These are phyloP conservation scores for Phytophthora capsici DNA, from an alignment of 352 stramenopile species.

Conservation along the genomic window DNA sequence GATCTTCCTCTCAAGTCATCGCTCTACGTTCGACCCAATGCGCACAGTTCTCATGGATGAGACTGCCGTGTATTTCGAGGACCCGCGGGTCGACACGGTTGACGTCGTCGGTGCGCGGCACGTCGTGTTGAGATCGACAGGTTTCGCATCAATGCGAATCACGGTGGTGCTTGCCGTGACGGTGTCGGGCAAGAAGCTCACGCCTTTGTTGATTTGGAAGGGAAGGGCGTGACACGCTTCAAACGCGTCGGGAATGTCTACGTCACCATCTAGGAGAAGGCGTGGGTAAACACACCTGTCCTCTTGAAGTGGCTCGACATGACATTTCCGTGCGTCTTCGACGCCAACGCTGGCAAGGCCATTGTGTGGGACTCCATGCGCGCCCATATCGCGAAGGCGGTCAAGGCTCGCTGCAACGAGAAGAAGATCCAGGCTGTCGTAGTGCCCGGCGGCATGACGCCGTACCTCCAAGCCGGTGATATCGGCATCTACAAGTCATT, in stretches of 20 bases:
- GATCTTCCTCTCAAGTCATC: no score
- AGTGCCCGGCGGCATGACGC: not conserved
- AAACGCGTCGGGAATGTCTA: no score
- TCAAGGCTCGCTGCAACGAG: not conserved
- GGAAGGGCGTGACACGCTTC: not conserved
- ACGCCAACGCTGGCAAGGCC: not conserved
- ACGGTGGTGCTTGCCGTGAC: not conserved
- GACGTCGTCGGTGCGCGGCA: not conserved
- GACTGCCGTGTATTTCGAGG: not conserved
- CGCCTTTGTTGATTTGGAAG: not conserved
- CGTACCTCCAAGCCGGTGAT: no score
- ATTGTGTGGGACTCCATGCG: not conserved
- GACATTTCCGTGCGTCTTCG: not conserved
- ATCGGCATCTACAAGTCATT: not conserved
- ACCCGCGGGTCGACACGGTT: not conserved
- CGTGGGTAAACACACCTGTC: not conserved
- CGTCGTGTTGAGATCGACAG: not conserved
- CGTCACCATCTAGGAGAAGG: not conserved
- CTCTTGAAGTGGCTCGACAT: not conserved
- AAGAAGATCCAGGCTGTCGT: no score
- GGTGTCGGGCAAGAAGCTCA: not conserved
- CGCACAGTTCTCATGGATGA: not conserved
- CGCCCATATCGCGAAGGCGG: not conserved
- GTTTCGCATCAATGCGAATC: not conserved
- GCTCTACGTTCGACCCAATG: not conserved